A percentile compares a stretch with the other conserved stretches of the same genome.
phyloP scores from a whole-genome alignment of 495 filamentous ascomycete genomes.

The Gamarada debralockiae region DNA sequence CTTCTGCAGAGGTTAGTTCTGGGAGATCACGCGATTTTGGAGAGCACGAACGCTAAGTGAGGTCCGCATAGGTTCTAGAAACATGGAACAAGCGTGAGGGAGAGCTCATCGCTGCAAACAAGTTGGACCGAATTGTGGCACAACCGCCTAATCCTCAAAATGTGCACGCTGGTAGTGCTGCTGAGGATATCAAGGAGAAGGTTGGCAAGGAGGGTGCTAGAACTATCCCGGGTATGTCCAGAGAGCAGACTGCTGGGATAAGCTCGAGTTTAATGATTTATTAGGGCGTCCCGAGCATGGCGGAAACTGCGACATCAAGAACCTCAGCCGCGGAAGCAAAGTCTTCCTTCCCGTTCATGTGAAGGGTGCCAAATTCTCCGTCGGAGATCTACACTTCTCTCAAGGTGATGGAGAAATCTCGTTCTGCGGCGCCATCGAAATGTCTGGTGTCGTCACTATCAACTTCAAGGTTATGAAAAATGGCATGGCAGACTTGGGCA shows the following conservation, averaged over 20 bases:
- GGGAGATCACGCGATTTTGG: not conserved
- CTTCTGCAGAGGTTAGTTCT: constrained; percentile 53
- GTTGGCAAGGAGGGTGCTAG: constrained; percentile 85
- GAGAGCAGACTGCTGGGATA: constrained; percentile 52
- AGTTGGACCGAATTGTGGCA: constrained; percentile 72
- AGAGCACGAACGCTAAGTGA: not conserved
- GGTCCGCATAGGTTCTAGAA: constrained; percentile 34
- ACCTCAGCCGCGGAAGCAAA: constrained; percentile 78
- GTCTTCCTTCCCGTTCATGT: constrained; percentile 86
- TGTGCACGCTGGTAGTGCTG: constrained; percentile 67
- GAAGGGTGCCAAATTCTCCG: constrained; percentile 83
- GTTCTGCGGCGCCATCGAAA: constrained; percentile 96
- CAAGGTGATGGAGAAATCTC: constrained; percentile 71
- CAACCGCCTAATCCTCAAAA: constrained; percentile 69
- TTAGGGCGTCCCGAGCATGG: constrained; percentile 31
- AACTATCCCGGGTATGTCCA: constrained; percentile 69
- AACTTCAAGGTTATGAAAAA: constrained; percentile 88
- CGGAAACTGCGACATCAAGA: constrained; percentile 88
- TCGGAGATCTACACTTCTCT: constrained; percentile 58
- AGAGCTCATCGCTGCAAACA: constrained; percentile 67
- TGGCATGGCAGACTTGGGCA: constrained; percentile 69
- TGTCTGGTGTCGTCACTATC: constrained; percentile 89
- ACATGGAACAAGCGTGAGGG: constrained; percentile 81
- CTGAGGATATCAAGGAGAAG: constrained; percentile 59
- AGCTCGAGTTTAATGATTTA: not conserved